Evolutionary conservation across 176 grass and related monocot genomes (phyloP), one percentile per base, ranked within the genome.

Genomic region (Tillandsia fasciculata): DNA sequence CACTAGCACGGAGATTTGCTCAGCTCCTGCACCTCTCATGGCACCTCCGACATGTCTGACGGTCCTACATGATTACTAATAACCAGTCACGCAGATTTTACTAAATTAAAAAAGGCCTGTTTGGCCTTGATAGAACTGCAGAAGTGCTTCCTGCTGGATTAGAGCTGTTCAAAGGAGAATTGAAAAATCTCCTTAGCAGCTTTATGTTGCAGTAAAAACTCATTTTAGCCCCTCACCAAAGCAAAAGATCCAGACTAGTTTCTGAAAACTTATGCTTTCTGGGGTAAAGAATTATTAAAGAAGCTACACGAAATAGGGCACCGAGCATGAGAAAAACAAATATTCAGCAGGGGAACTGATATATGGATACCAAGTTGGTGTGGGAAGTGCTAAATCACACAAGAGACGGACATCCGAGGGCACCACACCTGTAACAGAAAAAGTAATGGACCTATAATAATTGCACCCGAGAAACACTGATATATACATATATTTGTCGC

Each of bases 1-100:
- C 59, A 92, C 93, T 56, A 92, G 72, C 74, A 92, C 84, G 52
- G 89, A 97, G 69, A 97, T 74, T 78, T 97, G 94, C 64, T 99
- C 94, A 5, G 94, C 94, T 78, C 77, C 82, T 47, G 86, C 81
- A 71, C 94, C 87, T 92, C 89, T 86, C 82, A 88, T 86, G 66
- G 94, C 66, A 72, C 94, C 94, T 52, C 89, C 89, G 66, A 87
- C 66, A 81, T 99, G 94, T 77, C 82, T 73, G 74, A 90, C 79
- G 18, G 72, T 85, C 86, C 89, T 97, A 79, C 53, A 72, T 22
- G 26, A 74, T 22, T 23, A 52, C 49, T 51, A 20, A 50, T 26
- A 58, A 8, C 12, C 49, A 15, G 23, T 71, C 23, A 70, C 63
- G 73, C 78, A 11, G 65, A 67, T 24, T 12, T 26, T 61, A 9